Conservation (phyloP, 2,329 filamentous ascomycete genomes). For the Diplodia scrobiculata region DNA sequence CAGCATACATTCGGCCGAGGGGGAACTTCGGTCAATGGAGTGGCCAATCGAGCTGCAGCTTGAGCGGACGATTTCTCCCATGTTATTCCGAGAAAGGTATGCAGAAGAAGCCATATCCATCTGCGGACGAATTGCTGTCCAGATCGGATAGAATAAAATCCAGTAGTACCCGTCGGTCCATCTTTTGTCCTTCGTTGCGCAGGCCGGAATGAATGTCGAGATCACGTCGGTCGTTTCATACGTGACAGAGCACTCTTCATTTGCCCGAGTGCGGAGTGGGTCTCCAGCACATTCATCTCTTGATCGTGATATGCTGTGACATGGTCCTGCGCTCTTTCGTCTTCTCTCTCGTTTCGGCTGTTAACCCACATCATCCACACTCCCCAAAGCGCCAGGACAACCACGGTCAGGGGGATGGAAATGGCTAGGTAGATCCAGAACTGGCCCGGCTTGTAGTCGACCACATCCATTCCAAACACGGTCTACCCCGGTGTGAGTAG, state of each 20-base stretch:
- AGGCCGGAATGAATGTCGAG: neutral
- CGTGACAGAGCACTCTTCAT: neutral
- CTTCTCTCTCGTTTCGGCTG: neutral
- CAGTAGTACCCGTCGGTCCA: neutral
- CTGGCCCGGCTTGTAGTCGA: neutral
- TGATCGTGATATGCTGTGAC: neutral
- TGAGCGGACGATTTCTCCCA: too few relatives aligned
- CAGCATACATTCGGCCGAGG: neutral
- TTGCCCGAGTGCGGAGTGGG: neutral
- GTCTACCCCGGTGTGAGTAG: neutral
- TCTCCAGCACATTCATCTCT: neutral
- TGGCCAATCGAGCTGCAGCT: neutral
- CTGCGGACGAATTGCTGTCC: neutral
- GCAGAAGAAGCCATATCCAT: neutral
- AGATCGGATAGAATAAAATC: neutral
- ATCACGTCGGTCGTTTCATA: neutral
- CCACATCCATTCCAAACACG: constrained; percentile 23
- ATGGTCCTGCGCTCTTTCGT: neutral
- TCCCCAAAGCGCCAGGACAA: constrained; percentile 9
- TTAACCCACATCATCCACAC: constrained; percentile 13
- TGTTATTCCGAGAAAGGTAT: too few relatives aligned
- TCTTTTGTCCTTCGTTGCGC: neutral
- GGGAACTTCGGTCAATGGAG: neutral
- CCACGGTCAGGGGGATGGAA: constrained; percentile 25
- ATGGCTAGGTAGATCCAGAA: constrained; percentile 28